Conservation (phyloP, 2,329 filamentous ascomycete genomes). For the Xylariaceae sp. region DNA sequence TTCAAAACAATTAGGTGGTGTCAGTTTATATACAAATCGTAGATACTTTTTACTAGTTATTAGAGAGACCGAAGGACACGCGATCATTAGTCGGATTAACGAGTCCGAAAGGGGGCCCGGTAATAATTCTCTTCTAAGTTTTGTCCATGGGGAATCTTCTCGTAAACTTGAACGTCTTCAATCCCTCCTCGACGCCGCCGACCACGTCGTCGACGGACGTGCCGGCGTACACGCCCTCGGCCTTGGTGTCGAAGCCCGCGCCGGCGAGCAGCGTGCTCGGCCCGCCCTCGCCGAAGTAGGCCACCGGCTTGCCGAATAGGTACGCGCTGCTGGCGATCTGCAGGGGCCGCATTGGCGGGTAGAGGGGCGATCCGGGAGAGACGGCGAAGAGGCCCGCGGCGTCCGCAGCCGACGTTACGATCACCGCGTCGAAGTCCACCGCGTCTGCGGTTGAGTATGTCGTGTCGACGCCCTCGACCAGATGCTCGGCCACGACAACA, state of each 20-base stretch:
- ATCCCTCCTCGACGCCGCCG: slow-evolving; percentile 55
- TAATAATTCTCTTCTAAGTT: not conserved
- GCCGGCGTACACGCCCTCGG: slow-evolving; percentile 46
- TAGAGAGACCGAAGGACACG: not conserved
- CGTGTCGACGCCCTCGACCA: slow-evolving; percentile 57
- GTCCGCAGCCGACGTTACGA: slow-evolving; percentile 59
- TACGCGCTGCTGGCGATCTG: slow-evolving; percentile 67
- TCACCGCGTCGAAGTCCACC: slow-evolving; percentile 62
- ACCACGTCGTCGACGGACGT: slow-evolving; percentile 44
- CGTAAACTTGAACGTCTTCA: slow-evolving; percentile 67
- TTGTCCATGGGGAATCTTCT: slow-evolving; percentile 63
- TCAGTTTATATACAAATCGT: too few relatives aligned
- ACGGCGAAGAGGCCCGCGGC: slow-evolving; percentile 49
- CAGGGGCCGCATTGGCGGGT: slow-evolving; percentile 63
- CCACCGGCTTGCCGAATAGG: slow-evolving; percentile 72
- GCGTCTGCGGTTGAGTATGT: slow-evolving; percentile 70
- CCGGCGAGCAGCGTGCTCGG: slow-evolving; percentile 39
- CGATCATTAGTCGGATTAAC: not conserved
- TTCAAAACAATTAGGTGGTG: too few relatives aligned
- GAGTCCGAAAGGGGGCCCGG: too few relatives aligned
- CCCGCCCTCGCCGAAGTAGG: slow-evolving; percentile 51
- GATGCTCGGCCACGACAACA: slow-evolving; percentile 62
- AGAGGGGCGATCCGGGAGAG: slow-evolving; percentile 54
- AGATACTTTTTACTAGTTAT: not conserved
- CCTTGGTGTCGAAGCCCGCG: slow-evolving; percentile 46